These are phyloP conservation scores for Fraxinus xanthoxyloides DNA, from an alignment of 305 asterid species.

Conservation along the genomic window DNA sequence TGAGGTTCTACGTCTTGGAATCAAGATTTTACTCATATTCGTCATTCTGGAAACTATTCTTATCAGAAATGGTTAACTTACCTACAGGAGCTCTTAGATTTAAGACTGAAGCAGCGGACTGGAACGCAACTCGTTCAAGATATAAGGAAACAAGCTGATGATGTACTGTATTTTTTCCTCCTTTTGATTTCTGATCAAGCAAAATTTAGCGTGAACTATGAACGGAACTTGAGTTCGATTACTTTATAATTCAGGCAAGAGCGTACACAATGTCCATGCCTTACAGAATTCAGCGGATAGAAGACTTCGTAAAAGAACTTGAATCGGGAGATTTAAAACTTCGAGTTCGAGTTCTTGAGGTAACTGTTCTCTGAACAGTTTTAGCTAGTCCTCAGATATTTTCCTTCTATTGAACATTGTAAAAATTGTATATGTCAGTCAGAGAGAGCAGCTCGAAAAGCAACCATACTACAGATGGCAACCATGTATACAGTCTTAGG, in stretches of 20 bases:
- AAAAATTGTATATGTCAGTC: conserved; percentile 41
- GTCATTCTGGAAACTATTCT: not conserved
- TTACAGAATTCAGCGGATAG: conserved; percentile 70
- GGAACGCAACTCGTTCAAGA: conserved; percentile 72
- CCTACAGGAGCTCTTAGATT: conserved; percentile 75
- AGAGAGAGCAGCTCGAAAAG: conserved; percentile 92
- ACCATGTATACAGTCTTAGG: conserved; percentile 77
- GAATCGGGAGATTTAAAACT: conserved; percentile 91
- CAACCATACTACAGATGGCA: conserved; percentile 83
- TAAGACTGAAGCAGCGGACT: conserved; percentile 56
- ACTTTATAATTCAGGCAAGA: conserved; percentile 57
- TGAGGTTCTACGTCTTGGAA: conserved; percentile 42
- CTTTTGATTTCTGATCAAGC: not conserved
- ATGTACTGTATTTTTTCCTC: conserved; percentile 41
- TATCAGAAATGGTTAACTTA: not conserved
- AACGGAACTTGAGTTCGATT: not conserved
- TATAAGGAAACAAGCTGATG: conserved; percentile 79
- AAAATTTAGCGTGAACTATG: not conserved
- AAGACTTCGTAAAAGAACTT: conserved; percentile 83
- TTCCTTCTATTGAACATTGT: not conserved
- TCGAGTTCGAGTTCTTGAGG: conserved; percentile 95
- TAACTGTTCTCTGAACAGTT: conserved; percentile 16
- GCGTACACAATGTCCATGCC: conserved; percentile 85
- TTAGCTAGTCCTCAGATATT: not conserved
- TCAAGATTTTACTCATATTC: not conserved